phyloP scores from a whole-genome alignment of 1,284 basidiomycete genomes.

The Rhodotorula glutinis region DNA sequence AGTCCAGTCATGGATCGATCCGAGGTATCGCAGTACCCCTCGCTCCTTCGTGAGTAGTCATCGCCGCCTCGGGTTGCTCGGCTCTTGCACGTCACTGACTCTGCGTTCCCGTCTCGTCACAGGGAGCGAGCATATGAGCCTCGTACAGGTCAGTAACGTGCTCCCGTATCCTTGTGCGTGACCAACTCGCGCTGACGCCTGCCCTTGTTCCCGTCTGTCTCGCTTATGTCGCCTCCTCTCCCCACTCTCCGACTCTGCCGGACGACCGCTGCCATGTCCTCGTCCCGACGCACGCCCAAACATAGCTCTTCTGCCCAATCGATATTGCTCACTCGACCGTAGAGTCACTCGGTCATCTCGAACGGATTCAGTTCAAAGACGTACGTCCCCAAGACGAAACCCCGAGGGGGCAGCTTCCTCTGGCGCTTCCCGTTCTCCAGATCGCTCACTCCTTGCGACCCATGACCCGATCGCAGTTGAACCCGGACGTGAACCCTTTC shows the following conservation, averaged over 20 bases:
- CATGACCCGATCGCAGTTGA: conserved; percentile 62
- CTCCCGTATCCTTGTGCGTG: no score
- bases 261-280: background rate
- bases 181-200: background rate
- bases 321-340: conserved; percentile 97
- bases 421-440: no score
- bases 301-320: conserved; percentile 94
- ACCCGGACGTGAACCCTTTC: conserved; percentile 92
- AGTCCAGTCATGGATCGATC: background rate
- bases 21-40: conserved; percentile 25
- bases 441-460: no score
- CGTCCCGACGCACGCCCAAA: no score
- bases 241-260: background rate
- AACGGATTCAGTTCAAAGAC: conserved; percentile 97
- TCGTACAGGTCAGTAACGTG: conserved; percentile 29
- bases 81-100: conserved; percentile 2
- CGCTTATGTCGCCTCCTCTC: no score
- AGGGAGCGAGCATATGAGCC: conserved; percentile 40
- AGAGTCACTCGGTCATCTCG: conserved; percentile 89
- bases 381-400: conserved; percentile 60
- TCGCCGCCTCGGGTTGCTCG: background rate
- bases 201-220: no score
- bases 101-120: no score
- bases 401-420: no score
- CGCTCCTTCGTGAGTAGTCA: conserved; percentile 25